These are phyloP conservation scores for Dichotomopilus funicola DNA, from an alignment of 2,329 filamentous ascomycete genomes.

Conservation along the genomic window DNA sequence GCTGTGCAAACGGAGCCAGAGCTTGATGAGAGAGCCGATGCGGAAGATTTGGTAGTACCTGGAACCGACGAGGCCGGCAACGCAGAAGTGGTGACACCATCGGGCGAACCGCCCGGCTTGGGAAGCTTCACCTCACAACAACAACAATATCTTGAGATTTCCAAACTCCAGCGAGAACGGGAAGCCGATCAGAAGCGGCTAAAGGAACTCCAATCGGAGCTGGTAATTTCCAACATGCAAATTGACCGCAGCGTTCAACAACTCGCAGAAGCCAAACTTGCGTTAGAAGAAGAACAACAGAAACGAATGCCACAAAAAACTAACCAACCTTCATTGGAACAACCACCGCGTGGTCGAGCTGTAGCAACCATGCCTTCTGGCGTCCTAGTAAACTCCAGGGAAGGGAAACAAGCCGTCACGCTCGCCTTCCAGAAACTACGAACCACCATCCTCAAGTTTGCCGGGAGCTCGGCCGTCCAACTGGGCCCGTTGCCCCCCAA, in stretches of 20 bases:
- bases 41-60: too few species aligned
- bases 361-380: too few species aligned
- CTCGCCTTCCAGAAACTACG: neutral
- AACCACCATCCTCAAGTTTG: conserved; percentile 1
- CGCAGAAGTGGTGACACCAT: too few species aligned
- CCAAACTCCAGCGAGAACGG: neutral
- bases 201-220: neutral
- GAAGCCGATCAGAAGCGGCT: neutral
- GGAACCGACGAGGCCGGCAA: too few species aligned
- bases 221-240: neutral
- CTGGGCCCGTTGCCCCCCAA: neutral
- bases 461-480: conserved; percentile 1
- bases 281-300: neutral
- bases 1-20: too few species aligned
- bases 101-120: too few species aligned
- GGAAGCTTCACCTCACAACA: neutral
- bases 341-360: too few species aligned
- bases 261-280: neutral
- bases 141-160: neutral
- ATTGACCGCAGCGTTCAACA: neutral
- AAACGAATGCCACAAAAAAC: neutral
- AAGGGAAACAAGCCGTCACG: neutral
- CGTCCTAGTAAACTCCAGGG: neutral
- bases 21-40: too few species aligned
- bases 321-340: too few species aligned